Base-by-base conservation (phyloP, 306 rosid genomes). In the Cucumis sativus region DNA sequence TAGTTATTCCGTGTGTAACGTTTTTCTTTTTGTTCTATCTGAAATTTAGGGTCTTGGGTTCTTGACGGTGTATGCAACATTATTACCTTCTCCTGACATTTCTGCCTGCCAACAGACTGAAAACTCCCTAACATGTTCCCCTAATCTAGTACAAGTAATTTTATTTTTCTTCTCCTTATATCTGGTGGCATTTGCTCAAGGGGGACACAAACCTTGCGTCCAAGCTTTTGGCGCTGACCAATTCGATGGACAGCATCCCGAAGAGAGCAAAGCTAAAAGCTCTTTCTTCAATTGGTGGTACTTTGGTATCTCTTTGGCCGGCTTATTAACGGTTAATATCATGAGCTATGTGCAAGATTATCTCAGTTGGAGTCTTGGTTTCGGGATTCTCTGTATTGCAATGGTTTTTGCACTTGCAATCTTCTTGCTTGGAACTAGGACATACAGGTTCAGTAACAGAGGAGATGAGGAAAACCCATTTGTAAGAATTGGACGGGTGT, bases 321-420 rank as follows among this genome's bases (percentile, higher is more conserved):
- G n/a, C n/a, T n/a, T 81, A 16, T n/a, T 21, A 5, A 84, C 96
- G 2, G 12, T 83, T 39, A 7, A 5, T 30, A 15, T 92, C 80
- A 77, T 81, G 59, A 87, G 37, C 80, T 87, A 87, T 63, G 73
- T 84, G 8, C 90, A 87, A 71, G 90, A 87, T 70, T 85, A 90
- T 76, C 79, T 85, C 66, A 81, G 90, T 57, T 86, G 92, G 95
- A 88, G 60, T 75, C 83, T 88, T 71, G 95, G 95, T 65, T 88
- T 90, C 82, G 95, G 90, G 74, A 80, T 90, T 62, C 95, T 88
- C 28, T 86, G 88, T 35, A 16, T 81, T 16, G 73, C 76, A 0
- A 90, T 90, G 96, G 75, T 76, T 56, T 16, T 84, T 79, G 90
- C 81, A 10, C 75, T 88, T 77, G 33, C 78, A 30, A 81, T 90